These are phyloP conservation scores for Limtongia smithiae DNA, from an alignment of 805 yeast genomes.

Conservation along the genomic window DNA sequence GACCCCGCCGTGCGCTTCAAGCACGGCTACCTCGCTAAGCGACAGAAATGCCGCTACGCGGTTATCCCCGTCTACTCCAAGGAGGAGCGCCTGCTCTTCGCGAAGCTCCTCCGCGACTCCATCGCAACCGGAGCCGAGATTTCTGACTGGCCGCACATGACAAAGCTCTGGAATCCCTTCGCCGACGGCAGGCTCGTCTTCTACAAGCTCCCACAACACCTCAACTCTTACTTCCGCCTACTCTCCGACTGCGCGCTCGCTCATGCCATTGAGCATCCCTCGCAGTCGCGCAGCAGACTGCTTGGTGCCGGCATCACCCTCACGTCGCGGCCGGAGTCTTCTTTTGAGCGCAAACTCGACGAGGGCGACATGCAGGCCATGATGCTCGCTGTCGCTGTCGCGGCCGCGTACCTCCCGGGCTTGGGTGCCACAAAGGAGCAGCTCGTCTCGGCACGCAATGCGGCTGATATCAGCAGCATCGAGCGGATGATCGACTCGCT, in stretches of 20 bases:
- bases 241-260: constrained; percentile 11
- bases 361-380: constrained; percentile 4
- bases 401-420: constrained; percentile 18
- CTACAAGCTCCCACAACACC: constrained; percentile 23
- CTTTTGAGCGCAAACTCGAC: not conserved
- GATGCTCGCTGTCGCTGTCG: constrained; percentile 15
- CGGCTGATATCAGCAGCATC: not conserved
- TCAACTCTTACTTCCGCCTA: constrained; percentile 10
- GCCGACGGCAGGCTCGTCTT: constrained; percentile 20
- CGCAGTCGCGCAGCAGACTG: too few species aligned
- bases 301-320: not conserved
- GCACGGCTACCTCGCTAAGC: constrained; percentile 23
- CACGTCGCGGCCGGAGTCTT: constrained; percentile 2
- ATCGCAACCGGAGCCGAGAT: constrained; percentile 1
- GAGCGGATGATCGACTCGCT: constrained; percentile 6
- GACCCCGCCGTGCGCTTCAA: constrained; percentile 16
- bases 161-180: constrained; percentile 15
- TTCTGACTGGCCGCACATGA: constrained; percentile 9
- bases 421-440: constrained; percentile 10
- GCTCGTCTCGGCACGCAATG: constrained; percentile 9
- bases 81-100: constrained; percentile 24
- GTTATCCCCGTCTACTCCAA: constrained; percentile 24
- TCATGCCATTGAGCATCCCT: not conserved
- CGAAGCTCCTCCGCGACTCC: constrained; percentile 13
- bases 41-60: constrained; percentile 21